Evolutionary conservation across 495 filamentous ascomycete genomes (phyloP).

Genomic region (Geoglossum glabrum): DNA sequence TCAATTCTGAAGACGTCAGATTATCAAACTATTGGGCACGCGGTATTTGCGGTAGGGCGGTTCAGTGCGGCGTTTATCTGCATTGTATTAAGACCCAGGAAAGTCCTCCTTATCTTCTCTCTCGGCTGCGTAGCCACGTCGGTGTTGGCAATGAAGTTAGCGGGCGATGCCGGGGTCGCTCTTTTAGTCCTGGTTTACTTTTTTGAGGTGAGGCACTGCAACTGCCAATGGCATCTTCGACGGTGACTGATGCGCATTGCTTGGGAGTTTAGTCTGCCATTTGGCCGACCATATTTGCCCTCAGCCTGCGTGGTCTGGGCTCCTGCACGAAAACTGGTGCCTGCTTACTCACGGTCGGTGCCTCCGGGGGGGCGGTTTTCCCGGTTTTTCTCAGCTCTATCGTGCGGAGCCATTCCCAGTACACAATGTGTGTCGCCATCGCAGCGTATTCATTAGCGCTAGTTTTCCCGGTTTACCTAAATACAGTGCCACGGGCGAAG

Average conservation of each 20-base stretch:
- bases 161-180: conserved; percentile 24
- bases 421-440: conserved; percentile 23
- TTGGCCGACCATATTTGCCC: conserved; percentile 43
- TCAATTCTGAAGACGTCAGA: conserved; percentile 20
- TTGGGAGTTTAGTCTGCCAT: conserved; percentile 20
- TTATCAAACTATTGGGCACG: conserved; percentile 33
- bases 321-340: conserved; percentile 38
- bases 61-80: conserved; percentile 37
- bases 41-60: conserved; percentile 39
- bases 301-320: conserved; percentile 38
- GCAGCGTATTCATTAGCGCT: conserved; percentile 16
- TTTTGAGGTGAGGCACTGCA: conserved; percentile 25
- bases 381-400: conserved; percentile 32
- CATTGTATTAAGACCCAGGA: conserved; percentile 38
- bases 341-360: conserved; percentile 31
- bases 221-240: no score
- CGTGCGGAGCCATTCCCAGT: conserved; percentile 21
- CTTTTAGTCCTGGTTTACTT: conserved; percentile 37
- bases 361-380: conserved; percentile 35
- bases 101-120: conserved; percentile 37
- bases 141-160: conserved; percentile 32
- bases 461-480: conserved; percentile 19
- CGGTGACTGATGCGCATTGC: conserved; percentile 1
- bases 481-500: conserved; percentile 6
- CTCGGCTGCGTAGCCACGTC: conserved; percentile 33